phyloP scores from a whole-genome alignment of 2,329 filamentous ascomycete genomes.

The Aureobasidium subglaciale region DNA sequence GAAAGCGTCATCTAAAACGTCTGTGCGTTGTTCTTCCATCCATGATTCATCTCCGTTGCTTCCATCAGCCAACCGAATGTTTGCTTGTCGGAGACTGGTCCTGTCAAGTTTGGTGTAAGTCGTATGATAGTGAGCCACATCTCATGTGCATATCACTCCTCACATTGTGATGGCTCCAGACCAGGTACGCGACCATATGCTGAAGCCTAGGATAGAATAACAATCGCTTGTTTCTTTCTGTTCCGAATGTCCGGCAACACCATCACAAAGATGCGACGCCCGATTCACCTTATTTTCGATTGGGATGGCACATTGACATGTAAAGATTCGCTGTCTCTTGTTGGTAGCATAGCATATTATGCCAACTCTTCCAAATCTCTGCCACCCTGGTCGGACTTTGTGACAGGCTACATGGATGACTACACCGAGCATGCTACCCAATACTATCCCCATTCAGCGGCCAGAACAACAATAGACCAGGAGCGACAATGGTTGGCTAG shows the following conservation, averaged over 20 bases:
- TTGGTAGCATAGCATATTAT: conserved; percentile 31
- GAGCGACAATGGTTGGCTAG: conserved; percentile 34
- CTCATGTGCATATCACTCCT: too few species aligned
- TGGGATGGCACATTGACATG: conserved; percentile 43
- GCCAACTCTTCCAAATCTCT: background rate
- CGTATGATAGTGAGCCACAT: too few species aligned
- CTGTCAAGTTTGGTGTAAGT: too few species aligned
- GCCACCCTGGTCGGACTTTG: conserved; percentile 33
- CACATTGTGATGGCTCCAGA: too few species aligned
- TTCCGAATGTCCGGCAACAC: background rate
- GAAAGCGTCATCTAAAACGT: too few species aligned
- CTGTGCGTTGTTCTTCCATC: too few species aligned
- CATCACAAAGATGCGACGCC: background rate
- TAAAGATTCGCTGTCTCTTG: conserved; percentile 38
- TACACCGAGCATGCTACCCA: conserved; percentile 28
- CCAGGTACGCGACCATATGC: too few species aligned
- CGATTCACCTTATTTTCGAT: conserved; percentile 37
- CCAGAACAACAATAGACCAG: conserved; percentile 27
- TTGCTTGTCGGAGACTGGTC: too few species aligned
- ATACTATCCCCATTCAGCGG: conserved; percentile 23
- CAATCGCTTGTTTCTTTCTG: too few species aligned
- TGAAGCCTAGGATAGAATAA: too few species aligned
- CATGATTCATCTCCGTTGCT: too few species aligned
- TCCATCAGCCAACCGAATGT: too few species aligned
- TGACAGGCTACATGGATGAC: conserved; percentile 36